Evolutionary conservation across 345 rosid genomes (phyloP), one percentile per base, ranked within the genome.

Genomic region (Arabis alpina): DNA sequence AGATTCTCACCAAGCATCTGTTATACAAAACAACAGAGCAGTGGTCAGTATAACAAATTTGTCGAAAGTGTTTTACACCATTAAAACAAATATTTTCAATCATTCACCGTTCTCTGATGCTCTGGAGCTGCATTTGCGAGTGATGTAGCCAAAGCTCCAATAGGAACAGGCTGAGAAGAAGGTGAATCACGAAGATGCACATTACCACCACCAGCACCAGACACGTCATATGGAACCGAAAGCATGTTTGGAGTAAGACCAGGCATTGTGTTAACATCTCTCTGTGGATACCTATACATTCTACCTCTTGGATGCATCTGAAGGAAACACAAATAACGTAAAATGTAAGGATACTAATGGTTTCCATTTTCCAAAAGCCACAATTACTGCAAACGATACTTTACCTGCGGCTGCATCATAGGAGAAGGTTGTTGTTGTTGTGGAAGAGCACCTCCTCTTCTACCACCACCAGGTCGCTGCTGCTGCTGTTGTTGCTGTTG

Each of bases 91-190:
- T 34, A 34, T 34, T 34, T 34, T 34, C 37, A 34, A 34, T 34
- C 37, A 34, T 34, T 83, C 40, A 93, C 98, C 80, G 86, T 89
- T 75, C 98, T 89, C 84, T 91, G 98, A 76, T 83, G 87, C 55
- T 91, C 97, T 11, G 94, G 91, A 52, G 82, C 47, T 30, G 98
- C 86, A 81, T 93, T 91, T 30, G 98, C 98, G 47, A 93, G 97
- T 5, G 90, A 86, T 74, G 87, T 69, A 51, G 96, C 93, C 84
- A 93, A 71, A 76, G 98, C 94, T 49, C 86, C 88, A 34, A 93
- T 86, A 0, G 97, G 98, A 64, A 93, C 64, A 51, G 92, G 30
- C 63, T 85, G 98, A 70, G 92, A 79, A 56, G 76, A 45, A 48
- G 84, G 51, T 28, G 88, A 76, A 71, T 86, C 96, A 58, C 93